Conservation (phyloP, 1,139 yeast species). For the Yamadazyma mexicana region DNA sequence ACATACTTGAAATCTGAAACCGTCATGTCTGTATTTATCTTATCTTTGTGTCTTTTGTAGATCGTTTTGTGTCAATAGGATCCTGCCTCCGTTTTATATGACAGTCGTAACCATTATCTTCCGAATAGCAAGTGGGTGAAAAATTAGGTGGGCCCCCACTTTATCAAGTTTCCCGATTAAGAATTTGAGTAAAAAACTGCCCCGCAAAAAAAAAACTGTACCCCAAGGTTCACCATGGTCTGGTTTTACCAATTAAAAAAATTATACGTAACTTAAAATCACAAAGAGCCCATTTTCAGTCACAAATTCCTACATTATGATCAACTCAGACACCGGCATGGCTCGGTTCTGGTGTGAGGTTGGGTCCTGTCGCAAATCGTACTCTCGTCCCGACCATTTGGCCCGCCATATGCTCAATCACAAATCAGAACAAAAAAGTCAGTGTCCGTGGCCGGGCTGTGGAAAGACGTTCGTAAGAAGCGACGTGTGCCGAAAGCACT, state of each 20-base stretch:
- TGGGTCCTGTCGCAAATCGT: conserved; percentile 38
- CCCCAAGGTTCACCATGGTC: background rate
- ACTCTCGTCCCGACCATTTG: conserved; percentile 43
- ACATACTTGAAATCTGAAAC: conserved; percentile 14
- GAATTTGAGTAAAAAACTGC: too few species aligned
- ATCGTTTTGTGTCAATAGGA: too few species aligned
- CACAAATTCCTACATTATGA: too few species aligned
- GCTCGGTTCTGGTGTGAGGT: conserved; percentile 3
- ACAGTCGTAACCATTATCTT: too few species aligned
- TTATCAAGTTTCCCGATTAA: too few species aligned
- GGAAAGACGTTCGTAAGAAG: conserved; percentile 42
- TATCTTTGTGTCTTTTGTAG: background rate
- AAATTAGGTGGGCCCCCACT: background rate
- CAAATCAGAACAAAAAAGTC: conserved; percentile 27
- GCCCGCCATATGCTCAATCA: conserved; percentile 46
- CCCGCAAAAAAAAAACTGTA: conserved; percentile 5
- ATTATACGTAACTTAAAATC: too few species aligned
- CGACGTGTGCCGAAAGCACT: conserved; percentile 26
- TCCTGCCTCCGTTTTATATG: too few species aligned
- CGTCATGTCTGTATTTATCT: conserved; percentile 8
- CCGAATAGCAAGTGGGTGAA: too few species aligned
- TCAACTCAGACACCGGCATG: background rate
- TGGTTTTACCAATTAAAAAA: too few species aligned
- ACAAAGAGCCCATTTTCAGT: too few species aligned
- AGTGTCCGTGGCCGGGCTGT: conserved; percentile 37